Percentiles rank a stretch among this genome's conserved stretches.
phyloP scores from a whole-genome alignment of 2,329 filamentous ascomycete species.

The Aspergillus pseudoviridinutans region DNA sequence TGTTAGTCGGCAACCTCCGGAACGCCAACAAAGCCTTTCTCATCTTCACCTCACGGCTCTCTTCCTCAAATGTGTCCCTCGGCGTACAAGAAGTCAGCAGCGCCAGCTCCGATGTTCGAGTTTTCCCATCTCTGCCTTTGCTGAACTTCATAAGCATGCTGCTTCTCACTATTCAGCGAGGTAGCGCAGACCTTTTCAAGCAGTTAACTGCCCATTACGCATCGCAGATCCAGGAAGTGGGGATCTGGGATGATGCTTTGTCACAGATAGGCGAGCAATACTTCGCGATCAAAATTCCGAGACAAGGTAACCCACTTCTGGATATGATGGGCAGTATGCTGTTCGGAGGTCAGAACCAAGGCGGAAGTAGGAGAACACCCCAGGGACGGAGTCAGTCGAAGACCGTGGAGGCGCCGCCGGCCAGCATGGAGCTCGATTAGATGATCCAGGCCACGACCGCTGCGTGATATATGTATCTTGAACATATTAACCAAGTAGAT shows the following conservation, averaged over 20 bases:
- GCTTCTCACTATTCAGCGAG: slow-evolving; percentile 77
- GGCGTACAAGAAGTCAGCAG: slow-evolving; percentile 77
- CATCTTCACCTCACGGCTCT: slow-evolving; percentile 67
- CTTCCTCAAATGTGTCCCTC: slow-evolving; percentile 56
- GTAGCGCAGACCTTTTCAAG: slow-evolving; percentile 71
- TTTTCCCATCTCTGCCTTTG: slow-evolving; percentile 89
- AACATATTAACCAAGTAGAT: slow-evolving; percentile 1
- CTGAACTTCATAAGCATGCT: slow-evolving; percentile 90
- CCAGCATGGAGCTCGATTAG: slow-evolving; percentile 45
- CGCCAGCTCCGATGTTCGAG: slow-evolving; percentile 65
- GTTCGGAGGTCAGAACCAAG: slow-evolving; percentile 59
- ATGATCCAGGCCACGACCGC: slow-evolving; percentile 1
- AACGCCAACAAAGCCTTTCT: slow-evolving; percentile 80
- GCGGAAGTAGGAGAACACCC: slow-evolving; percentile 35
- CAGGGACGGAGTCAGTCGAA: slow-evolving; percentile 37
- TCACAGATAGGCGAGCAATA: slow-evolving; percentile 94
- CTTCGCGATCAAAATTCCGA: slow-evolving; percentile 83
- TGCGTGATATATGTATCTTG: slow-evolving; percentile 2
- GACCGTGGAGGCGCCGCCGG: slow-evolving; percentile 45
- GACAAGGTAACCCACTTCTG: slow-evolving; percentile 86
- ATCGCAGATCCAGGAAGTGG: slow-evolving; percentile 69
- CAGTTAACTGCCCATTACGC: slow-evolving; percentile 80
- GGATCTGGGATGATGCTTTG: slow-evolving; percentile 75
- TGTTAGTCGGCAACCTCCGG: slow-evolving; percentile 84
- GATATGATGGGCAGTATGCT: slow-evolving; percentile 99